phyloP scores from a whole-genome alignment of 164 flowering plant species.

The Santalum album region DNA sequence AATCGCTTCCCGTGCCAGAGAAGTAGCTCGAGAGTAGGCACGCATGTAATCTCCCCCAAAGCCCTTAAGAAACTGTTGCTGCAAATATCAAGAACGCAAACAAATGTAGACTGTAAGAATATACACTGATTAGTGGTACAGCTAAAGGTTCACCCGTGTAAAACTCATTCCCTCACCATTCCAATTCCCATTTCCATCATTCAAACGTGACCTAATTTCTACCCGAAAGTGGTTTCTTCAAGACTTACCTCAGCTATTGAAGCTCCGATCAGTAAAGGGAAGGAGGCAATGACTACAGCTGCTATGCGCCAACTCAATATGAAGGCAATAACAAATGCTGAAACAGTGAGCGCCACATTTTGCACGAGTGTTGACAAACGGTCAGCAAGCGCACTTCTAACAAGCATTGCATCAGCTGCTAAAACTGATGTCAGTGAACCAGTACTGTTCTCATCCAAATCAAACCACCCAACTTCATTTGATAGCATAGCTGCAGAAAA shows the following conservation, averaged over 20 bases:
- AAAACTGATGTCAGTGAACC: constrained; percentile 46
- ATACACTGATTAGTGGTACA: too few relatives aligned
- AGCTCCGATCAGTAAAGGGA: constrained; percentile 61
- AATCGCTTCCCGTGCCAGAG: constrained; percentile 73
- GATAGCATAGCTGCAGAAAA: constrained; percentile 52
- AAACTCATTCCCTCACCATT: too few relatives aligned
- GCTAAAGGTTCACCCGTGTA: too few relatives aligned
- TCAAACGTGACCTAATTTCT: too few relatives aligned
- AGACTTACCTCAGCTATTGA: constrained; percentile 50
- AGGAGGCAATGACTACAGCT: constrained; percentile 49
- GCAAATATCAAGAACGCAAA: constrained; percentile 15
- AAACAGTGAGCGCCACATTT: constrained; percentile 48
- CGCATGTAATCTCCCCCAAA: constrained; percentile 59
- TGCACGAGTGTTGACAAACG: constrained; percentile 63
- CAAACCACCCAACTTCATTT: constrained; percentile 87
- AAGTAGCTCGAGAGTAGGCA: constrained; percentile 45
- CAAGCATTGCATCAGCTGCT: constrained; percentile 65
- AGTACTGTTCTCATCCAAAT: constrained; percentile 56
- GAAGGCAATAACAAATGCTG: constrained; percentile 63
- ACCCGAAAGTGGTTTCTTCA: background rate
- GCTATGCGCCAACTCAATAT: constrained; percentile 63
- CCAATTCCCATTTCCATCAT: too few relatives aligned
- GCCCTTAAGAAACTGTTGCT: constrained; percentile 71
- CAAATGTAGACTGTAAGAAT: too few relatives aligned
- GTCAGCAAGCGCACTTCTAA: constrained; percentile 61